Conservation (phyloP, 805 yeast species). For the Metschnikowia picachoensis region DNA sequence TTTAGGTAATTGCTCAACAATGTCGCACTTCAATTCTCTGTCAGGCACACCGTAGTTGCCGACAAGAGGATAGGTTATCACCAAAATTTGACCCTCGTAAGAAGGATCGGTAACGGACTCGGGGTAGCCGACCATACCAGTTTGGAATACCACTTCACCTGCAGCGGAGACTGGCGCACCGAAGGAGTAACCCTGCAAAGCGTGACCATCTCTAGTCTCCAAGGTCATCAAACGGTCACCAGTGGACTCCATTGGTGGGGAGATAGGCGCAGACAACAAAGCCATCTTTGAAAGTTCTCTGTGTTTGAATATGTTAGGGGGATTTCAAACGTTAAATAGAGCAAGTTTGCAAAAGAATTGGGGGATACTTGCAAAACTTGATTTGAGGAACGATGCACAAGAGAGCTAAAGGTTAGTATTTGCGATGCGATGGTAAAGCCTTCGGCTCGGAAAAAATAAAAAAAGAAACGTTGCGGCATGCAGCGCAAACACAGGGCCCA, state of each 20-base stretch:
- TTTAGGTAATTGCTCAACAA: constrained; percentile 73
- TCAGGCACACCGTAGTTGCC: constrained; percentile 99
- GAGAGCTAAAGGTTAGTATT: constrained; percentile 11
- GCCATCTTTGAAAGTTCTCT: constrained; percentile 21
- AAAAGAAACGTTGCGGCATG: background rate
- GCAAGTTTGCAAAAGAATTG: constrained; percentile 10
- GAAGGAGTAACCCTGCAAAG: constrained; percentile 91
- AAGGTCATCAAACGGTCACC: constrained; percentile 82
- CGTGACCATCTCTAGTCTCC: constrained; percentile 82
- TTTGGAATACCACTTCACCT: constrained; percentile 98
- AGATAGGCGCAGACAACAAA: constrained; percentile 72
- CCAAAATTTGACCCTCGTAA: constrained; percentile 94
- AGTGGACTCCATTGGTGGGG: constrained; percentile 83
- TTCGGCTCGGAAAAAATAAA: background rate
- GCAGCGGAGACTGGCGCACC: constrained; percentile 89
- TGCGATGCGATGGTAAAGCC: constrained; percentile 5
- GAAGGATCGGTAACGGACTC: constrained; percentile 98
- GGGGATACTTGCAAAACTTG: constrained; percentile 12
- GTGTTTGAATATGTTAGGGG: constrained; percentile 4
- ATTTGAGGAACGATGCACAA: constrained; percentile 6
- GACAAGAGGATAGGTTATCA: constrained; percentile 92
- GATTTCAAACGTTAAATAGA: constrained; percentile 1
- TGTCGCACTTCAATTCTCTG: constrained; percentile 65
- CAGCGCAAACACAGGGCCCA: background rate
- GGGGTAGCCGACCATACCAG: constrained; percentile 99